Evolutionary conservation across 2,329 filamentous ascomycete species (phyloP), one percentile per base, ranked within the genome.

Genomic region (Hansfordia pulvinata): DNA sequence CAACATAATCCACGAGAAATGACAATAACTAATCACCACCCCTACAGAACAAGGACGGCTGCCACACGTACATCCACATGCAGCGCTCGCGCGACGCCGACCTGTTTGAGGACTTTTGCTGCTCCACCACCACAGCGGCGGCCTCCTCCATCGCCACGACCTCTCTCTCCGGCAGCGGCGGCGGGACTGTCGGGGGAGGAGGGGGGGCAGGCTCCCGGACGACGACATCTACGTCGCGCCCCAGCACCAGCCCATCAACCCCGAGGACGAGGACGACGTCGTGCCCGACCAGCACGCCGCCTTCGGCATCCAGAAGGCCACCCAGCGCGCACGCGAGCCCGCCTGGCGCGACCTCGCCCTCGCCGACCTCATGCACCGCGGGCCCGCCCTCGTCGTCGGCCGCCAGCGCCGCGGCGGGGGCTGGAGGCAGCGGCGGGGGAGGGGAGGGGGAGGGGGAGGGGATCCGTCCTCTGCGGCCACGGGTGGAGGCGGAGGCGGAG

Each of bases 231-330:
- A 81, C 50, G 78, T 92, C n/a, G 72, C 78, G 18, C 72, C 73
- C 6, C 71, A 83, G 35, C 72, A 85, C 46, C 80, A 84, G 48
- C 83, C 82, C 20, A 64, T 85, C 44, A 88, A 90, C 47, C 82
- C 83, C 0, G 82, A 90, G 51, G 82, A 90, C 48, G 81, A 90
- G 53, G 83, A 90, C 45, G 82, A 90, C 44, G 78, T 90, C 4
- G 82, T 90, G 4, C 82, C 83, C 1, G 81, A 90, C 50, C 82
- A 90, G 54, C 82, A 90, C 46, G 82, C 82, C 9, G 83, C 82
- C 1, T 90, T 90, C 48, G 83, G 82, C 20, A 90, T 92, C 41
- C 74, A 82, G 50, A 69, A 79, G 38, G 82, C 82, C 8, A 86
- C 80, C 10, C 77, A 84, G 54, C 67, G 68, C 36, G 64, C 61